Conservation (phyloP, 768 basidiomycete species). For the Candolleomyces efflorescens region DNA sequence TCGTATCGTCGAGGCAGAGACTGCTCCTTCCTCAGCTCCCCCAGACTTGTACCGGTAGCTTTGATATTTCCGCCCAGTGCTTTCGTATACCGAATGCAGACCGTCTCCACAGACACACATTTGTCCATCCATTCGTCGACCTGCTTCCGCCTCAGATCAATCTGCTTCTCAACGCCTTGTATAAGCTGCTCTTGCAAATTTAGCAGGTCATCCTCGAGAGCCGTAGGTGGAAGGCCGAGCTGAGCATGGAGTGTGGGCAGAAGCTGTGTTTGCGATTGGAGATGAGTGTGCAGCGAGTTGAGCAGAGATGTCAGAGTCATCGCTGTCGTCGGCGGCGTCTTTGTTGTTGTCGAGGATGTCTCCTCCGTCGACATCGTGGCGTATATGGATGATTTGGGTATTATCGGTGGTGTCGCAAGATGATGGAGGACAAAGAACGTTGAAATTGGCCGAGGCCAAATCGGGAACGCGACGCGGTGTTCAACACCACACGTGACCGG, state of each 20-base stretch:
- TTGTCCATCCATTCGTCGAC: constrained; percentile 70
- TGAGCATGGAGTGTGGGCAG: constrained; percentile 80
- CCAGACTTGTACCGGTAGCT: constrained; percentile 57
- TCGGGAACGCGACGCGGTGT: not conserved
- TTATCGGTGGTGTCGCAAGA: not conserved
- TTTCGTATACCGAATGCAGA: constrained; percentile 61
- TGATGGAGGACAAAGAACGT: not conserved
- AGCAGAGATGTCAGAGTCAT: constrained; percentile 59
- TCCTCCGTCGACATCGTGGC: not conserved
- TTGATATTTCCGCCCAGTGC: constrained; percentile 73
- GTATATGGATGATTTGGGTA: not conserved
- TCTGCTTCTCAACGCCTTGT: constrained; percentile 69
- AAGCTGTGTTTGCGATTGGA: constrained; percentile 77
- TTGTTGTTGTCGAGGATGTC: not conserved
- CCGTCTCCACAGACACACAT: constrained; percentile 57
- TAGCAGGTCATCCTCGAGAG: constrained; percentile 77
- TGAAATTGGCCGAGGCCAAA: not conserved
- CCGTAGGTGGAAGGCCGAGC: constrained; percentile 75
- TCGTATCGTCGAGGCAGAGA: constrained; percentile 72
- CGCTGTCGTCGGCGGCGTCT: constrained; percentile 19
- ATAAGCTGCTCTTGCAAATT: constrained; percentile 71
- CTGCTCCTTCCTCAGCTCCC: constrained; percentile 67
- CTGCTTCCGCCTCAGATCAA: constrained; percentile 65
- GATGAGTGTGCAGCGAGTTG: constrained; percentile 71
- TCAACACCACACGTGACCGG: not conserved